Evolutionary conservation across 2,329 filamentous ascomycete genomes (phyloP).

Genomic region (Ophiostoma montium): DNA sequence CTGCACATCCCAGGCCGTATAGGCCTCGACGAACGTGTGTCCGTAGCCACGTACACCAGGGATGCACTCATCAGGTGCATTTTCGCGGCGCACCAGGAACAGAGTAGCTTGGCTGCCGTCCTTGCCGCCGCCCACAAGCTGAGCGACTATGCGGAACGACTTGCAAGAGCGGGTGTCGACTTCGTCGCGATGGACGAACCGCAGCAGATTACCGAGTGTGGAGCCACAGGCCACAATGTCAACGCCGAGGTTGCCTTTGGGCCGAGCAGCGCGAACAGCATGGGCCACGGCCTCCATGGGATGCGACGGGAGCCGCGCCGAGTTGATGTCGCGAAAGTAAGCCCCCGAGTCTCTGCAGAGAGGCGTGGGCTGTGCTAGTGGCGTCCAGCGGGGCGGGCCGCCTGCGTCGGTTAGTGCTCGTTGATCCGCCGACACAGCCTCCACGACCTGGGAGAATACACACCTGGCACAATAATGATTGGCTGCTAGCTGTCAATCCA

Average conservation of each 20-base stretch:
- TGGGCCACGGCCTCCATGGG: constrained; percentile 33
- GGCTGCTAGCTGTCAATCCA: constrained; percentile 20
- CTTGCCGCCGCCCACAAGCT: background rate
- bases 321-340: constrained; percentile 41
- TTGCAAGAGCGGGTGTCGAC: background rate
- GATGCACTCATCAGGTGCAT: constrained; percentile 42
- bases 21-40: constrained; percentile 51
- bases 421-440: background rate
- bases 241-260: constrained; percentile 20
- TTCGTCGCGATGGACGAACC: background rate
- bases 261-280: constrained; percentile 23
- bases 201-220: constrained; percentile 41
- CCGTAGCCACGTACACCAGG: constrained; percentile 43
- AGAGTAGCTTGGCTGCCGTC: constrained; percentile 17
- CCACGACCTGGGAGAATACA: constrained; percentile 14
- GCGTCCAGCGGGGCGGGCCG: constrained; percentile 36
- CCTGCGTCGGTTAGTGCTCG: constrained; percentile 20
- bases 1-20: constrained; percentile 47
- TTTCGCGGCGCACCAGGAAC: constrained; percentile 50
- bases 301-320: constrained; percentile 32
- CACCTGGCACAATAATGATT: constrained; percentile 16
- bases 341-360: constrained; percentile 31
- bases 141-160: constrained; percentile 1
- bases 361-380: constrained; percentile 19
- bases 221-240: constrained; percentile 47